Evolutionary conservation across 2,329 filamentous ascomycete species (phyloP).

Genomic region (Elsinoe perseae): DNA sequence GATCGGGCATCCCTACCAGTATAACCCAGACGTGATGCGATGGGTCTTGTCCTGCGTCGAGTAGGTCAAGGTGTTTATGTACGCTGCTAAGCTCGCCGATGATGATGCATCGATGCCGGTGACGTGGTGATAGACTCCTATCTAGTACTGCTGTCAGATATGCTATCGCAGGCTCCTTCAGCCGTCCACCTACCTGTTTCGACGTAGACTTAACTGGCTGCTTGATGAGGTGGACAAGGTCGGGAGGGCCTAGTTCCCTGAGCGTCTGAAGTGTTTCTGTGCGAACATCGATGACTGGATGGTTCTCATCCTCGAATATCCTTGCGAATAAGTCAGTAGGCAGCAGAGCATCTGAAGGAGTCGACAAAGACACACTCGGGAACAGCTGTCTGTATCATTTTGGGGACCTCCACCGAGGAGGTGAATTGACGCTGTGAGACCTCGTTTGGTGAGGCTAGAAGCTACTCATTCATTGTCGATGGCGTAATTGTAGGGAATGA

Average conservation of each 20-base stretch:
- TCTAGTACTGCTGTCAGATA: conserved; percentile 42
- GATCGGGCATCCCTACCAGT: conserved; percentile 59
- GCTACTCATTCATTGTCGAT: conserved; percentile 1
- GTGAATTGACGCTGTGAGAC: background rate
- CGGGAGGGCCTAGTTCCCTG: conserved; percentile 88
- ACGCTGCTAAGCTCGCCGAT: conserved; percentile 90
- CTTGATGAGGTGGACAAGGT: conserved; percentile 91
- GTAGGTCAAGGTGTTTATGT: conserved; percentile 96
- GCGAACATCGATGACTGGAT: conserved; percentile 85
- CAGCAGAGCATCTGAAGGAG: background rate
- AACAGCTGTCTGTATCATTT: conserved; percentile 38
- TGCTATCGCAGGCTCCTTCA: background rate
- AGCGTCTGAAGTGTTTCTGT: conserved; percentile 80
- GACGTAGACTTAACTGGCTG: conserved; percentile 52
- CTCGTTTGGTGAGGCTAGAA: background rate
- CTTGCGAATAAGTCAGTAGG: conserved; percentile 39
- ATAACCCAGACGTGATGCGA: conserved; percentile 89
- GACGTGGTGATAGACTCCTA: conserved; percentile 94
- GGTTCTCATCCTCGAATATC: conserved; percentile 85
- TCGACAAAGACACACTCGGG: conserved; percentile 32
- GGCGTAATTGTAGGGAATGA: background rate
- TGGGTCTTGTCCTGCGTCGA: conserved; percentile 72
- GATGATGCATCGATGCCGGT: conserved; percentile 95
- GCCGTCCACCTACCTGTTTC: conserved; percentile 43
- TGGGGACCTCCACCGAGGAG: background rate